Percentiles rank a stretch among this genome's conserved stretches.
Evolutionary conservation across 441 rosid species (phyloP).

Genomic region (Pelargonium exstipulatum): DNA sequence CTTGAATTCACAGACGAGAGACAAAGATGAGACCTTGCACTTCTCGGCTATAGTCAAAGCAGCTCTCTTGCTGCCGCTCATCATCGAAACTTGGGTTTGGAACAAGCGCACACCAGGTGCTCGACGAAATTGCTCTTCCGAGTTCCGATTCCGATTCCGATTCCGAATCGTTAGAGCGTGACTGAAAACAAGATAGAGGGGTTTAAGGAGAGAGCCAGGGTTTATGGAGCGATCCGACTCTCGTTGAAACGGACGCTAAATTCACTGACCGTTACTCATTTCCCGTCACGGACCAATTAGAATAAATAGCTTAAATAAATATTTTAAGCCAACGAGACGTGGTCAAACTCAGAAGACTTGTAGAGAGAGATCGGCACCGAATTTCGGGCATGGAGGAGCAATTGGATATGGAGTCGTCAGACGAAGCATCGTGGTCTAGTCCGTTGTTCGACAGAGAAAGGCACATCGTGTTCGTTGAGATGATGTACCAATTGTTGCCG

Average conservation of each 20-base stretch:
- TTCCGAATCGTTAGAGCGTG: no score
- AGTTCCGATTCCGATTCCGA: no score
- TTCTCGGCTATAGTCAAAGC: conserved; percentile 1
- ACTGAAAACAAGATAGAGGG: not conserved
- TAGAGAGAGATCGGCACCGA: not conserved
- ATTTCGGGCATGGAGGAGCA: not conserved
- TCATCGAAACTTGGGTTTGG: not conserved
- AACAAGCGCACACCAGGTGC: not conserved
- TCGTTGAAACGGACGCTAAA: not conserved
- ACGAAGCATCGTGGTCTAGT: conserved; percentile 19
- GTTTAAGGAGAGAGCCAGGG: not conserved
- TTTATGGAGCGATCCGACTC: not conserved
- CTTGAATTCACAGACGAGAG: not conserved
- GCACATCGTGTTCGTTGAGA: conserved; percentile 57
- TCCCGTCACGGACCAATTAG: not conserved
- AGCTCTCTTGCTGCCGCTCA: not conserved
- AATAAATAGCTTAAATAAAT: not conserved
- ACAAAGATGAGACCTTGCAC: conserved; percentile 6
- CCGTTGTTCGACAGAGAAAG: conserved; percentile 47
- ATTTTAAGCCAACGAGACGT: not conserved
- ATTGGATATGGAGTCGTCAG: not conserved
- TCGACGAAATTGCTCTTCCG: not conserved
- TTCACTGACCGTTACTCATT: not conserved
- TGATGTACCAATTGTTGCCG: conserved; percentile 80
- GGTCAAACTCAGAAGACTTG: not conserved